Conservation (phyloP, 306 rosid genomes). For the Chamaecrista fasciculata region DNA sequence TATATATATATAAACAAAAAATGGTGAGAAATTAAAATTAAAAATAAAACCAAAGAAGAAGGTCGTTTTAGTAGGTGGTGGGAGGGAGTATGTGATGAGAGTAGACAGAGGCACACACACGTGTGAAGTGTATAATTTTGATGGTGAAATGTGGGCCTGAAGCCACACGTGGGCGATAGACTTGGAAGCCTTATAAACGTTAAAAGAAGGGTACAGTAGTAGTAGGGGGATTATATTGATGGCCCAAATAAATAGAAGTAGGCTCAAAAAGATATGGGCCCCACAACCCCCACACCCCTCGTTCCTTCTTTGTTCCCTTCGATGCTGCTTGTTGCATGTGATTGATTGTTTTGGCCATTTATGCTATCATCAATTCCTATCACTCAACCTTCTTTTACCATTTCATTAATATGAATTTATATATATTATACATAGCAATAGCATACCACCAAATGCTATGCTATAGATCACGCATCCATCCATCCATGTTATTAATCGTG, state of each 20-base stretch:
- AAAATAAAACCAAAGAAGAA: too few species aligned
- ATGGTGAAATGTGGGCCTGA: constrained; percentile 49
- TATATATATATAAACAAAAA: too few species aligned
- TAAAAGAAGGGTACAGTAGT: constrained; percentile 5
- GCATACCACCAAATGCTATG: background rate
- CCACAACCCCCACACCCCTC: constrained; percentile 25
- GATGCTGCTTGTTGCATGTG: constrained; percentile 24
- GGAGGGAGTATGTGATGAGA: background rate
- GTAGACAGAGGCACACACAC: constrained; percentile 31
- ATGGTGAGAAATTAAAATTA: too few species aligned
- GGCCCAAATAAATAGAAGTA: constrained; percentile 24
- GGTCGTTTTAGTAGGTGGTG: too few species aligned
- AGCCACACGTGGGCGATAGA: constrained; percentile 55
- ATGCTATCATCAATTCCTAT: constrained; percentile 18
- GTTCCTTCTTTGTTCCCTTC: constrained; percentile 35
- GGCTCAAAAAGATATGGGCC: constrained; percentile 27
- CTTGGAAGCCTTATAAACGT: constrained; percentile 18
- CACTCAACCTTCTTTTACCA: constrained; percentile 19
- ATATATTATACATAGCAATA: too few species aligned
- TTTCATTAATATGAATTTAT: background rate
- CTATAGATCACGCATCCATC: background rate
- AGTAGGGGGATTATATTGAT: too few species aligned
- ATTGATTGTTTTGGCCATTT: constrained; percentile 32
- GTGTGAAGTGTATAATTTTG: constrained; percentile 42
- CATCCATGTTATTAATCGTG: background rate